Conservation (phyloP, 805 yeast genomes). For the Pichia insulana region DNA sequence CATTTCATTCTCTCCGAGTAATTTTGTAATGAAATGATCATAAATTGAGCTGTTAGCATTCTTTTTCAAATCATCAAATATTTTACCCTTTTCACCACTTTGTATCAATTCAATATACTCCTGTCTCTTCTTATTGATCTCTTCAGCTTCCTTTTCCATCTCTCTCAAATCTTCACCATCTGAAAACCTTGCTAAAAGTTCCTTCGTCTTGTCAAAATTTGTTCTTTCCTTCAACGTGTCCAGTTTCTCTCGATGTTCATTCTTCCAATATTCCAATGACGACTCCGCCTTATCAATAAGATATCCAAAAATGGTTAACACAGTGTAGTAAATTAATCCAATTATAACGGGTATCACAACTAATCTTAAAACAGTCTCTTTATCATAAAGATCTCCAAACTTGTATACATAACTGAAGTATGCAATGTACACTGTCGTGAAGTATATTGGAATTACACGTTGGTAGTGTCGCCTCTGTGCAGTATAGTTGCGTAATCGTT, state of each 20-base stretch:
- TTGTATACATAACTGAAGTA: constrained; percentile 19
- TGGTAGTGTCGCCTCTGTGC: constrained; percentile 14
- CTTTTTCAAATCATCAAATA: constrained; percentile 11
- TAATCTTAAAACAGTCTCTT: constrained; percentile 2
- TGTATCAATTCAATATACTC: constrained; percentile 30
- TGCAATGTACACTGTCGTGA: constrained; percentile 16
- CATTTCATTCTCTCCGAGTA: constrained; percentile 58
- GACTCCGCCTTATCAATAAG: constrained; percentile 18
- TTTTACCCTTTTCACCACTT: constrained; percentile 19
- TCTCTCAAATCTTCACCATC: constrained; percentile 41
- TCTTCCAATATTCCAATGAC: constrained; percentile 21
- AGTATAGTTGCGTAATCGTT: constrained; percentile 13
- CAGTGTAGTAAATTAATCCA: constrained; percentile 9
- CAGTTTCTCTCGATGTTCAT: constrained; percentile 30
- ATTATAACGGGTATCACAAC: constrained; percentile 13
- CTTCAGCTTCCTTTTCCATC: constrained; percentile 35
- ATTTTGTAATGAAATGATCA: constrained; percentile 32
- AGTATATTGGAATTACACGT: constrained; percentile 14
- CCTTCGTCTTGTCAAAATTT: constrained; percentile 66
- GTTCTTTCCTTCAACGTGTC: constrained; percentile 40
- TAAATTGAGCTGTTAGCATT: constrained; percentile 11
- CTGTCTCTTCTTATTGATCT: constrained; percentile 31
- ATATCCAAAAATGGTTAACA: constrained; percentile 14
- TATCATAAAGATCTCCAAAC: not conserved
- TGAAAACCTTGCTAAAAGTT: constrained; percentile 55